Percentiles rank a stretch among this genome's conserved stretches.
Conservation (phyloP, 306 rosid species). For the Trichosanthes truncata region DNA sequence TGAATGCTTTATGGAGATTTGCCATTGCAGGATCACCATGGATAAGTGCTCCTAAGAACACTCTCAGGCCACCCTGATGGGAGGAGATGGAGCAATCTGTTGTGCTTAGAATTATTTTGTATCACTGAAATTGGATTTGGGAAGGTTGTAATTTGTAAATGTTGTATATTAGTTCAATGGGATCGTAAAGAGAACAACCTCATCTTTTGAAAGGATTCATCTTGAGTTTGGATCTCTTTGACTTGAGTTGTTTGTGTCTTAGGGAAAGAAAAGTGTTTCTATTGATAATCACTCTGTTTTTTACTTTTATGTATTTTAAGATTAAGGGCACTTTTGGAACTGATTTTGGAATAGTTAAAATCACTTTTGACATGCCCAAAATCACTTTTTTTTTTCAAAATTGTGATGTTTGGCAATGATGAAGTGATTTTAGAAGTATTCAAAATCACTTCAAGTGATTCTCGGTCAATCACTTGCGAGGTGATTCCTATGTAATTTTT, state of each 20-base stretch:
- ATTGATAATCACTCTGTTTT: not conserved
- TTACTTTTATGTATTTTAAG: not conserved
- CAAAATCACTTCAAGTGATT: too few species aligned
- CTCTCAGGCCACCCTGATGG: slow-evolving; percentile 37
- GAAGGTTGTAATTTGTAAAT: not conserved
- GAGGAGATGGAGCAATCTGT: not conserved
- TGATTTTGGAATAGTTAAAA: too few species aligned
- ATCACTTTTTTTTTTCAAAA: too few species aligned
- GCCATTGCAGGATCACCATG: slow-evolving; percentile 83
- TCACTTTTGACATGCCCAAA: too few species aligned
- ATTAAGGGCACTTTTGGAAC: too few species aligned
- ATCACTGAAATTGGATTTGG: not conserved
- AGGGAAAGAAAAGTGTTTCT: not conserved
- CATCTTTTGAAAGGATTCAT: not conserved
- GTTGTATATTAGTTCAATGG: not conserved
- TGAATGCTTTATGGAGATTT: slow-evolving; percentile 79
- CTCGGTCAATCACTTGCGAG: too few species aligned
- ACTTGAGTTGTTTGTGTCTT: not conserved
- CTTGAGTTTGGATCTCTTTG: not conserved
- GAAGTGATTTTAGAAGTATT: too few species aligned
- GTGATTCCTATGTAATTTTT: too few species aligned
- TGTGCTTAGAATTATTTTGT: not conserved
- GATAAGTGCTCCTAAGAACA: slow-evolving; percentile 90
- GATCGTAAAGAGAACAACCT: not conserved
- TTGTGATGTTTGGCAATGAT: too few species aligned